phyloP scores from a whole-genome alignment of 768 basidiomycete genomes.

The Russula dissimulans region DNA sequence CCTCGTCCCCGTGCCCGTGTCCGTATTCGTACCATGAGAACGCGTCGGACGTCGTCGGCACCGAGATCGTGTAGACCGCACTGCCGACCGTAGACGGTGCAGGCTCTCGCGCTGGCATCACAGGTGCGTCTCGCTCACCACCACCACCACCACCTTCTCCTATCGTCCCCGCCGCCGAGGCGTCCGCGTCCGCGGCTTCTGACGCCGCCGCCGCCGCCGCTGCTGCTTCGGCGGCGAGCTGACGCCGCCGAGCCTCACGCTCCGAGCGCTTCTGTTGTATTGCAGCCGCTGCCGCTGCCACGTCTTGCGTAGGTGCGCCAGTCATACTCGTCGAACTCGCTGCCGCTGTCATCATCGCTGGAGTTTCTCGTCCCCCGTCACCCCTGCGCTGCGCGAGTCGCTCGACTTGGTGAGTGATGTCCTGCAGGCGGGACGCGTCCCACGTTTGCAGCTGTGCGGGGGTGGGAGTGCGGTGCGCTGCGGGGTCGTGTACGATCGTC shows the following conservation, averaged over 20 bases:
- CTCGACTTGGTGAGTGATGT: conserved; percentile 40
- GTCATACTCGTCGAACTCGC: too few relatives aligned
- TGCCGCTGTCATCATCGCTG: too few relatives aligned
- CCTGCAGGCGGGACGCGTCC: conserved; percentile 40
- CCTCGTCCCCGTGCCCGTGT: too few relatives aligned
- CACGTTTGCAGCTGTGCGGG: conserved; percentile 41
- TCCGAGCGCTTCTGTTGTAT: conserved; percentile 51
- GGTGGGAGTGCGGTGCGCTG: conserved; percentile 45
- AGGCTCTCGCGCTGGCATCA: neutral
- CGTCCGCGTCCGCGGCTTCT: neutral
- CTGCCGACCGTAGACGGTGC: neutral
- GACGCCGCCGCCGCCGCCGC: neutral
- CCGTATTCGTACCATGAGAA: conserved; percentile 56
- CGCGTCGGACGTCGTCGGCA: conserved; percentile 54
- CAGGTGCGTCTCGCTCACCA: neutral
- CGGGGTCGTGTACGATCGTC: conserved; percentile 63
- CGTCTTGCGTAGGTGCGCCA: conserved; percentile 4
- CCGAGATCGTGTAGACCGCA: conserved; percentile 43
- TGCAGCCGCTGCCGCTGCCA: neutral
- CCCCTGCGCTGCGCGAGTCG: conserved; percentile 36
- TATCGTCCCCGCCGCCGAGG: neutral
- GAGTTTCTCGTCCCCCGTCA: conserved; percentile 11
- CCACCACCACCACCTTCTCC: too few relatives aligned
- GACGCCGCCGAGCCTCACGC: conserved; percentile 41
- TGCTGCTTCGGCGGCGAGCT: neutral